Evolutionary conservation across 169 alveolate species (phyloP), one percentile per base, ranked within the genome.

Genomic region (Amoebophrya sp.): DNA sequence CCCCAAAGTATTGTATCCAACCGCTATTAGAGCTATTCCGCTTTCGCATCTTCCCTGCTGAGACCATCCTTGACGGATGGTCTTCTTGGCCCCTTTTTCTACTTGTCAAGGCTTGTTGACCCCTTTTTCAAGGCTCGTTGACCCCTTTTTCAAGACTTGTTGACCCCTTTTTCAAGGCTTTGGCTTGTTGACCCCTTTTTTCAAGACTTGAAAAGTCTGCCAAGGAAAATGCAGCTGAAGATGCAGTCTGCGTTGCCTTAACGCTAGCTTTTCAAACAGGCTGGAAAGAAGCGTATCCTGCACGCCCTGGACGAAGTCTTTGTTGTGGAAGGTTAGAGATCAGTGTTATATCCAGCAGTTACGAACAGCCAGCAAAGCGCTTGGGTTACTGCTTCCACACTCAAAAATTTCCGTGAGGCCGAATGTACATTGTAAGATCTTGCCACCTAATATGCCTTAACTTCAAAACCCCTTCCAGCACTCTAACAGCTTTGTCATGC

Each of bases 1-100:
- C 89, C 93, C 94, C 78, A 93, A 89, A 76, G 94, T 93, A 91
- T 93, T 93, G 94, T 93, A 93, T 78, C 94, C 94, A 47, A 40
- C 40, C 0, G 77, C 33, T n/a, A n/a, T n/a, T n/a, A n/a, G n/a
- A n/a, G n/a, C n/a, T n/a, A n/a, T n/a, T n/a, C n/a, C n/a, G n/a
- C n/a, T n/a, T n/a, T n/a, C n/a, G n/a, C n/a, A n/a, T n/a, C n/a
- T n/a, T n/a, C n/a, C n/a, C n/a, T n/a, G n/a, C n/a, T n/a, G n/a
- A n/a, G n/a, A n/a, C n/a, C n/a, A n/a, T n/a, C n/a, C n/a, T n/a
- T n/a, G n/a, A n/a, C n/a, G n/a, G n/a, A n/a, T n/a, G n/a, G n/a
- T n/a, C n/a, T n/a, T n/a, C n/a, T n/a, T n/a, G n/a, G n/a, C n/a
- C n/a, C n/a, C n/a, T n/a, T n/a, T n/a, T n/a, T n/a, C n/a, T n/a